These are phyloP conservation scores for Talaromyces borbonicus DNA, from an alignment of 495 filamentous ascomycete genomes.

Conservation along the genomic window DNA sequence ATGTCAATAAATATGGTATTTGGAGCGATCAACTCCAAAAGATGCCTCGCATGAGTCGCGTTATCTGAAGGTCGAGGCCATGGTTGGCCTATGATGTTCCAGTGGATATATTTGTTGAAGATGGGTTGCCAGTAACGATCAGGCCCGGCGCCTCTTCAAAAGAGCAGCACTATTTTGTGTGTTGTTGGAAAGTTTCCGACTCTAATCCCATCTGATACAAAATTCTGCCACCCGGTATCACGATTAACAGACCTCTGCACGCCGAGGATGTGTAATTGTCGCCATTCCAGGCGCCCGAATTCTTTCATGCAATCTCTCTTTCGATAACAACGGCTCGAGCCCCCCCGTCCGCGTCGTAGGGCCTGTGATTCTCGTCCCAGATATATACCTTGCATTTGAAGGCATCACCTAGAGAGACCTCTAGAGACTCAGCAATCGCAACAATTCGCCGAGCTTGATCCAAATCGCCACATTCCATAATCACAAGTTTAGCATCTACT, in stretches of 20 bases:
- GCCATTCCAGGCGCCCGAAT: background rate
- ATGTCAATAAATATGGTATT: too few species aligned
- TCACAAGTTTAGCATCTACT: slow-evolving; percentile 16
- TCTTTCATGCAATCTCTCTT: background rate
- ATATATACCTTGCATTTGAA: background rate
- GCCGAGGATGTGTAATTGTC: background rate
- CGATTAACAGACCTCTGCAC: background rate
- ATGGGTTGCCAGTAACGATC: too few species aligned
- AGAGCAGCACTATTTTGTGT: too few species aligned
- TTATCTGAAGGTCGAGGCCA: too few species aligned
- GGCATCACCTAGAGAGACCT: too few species aligned
- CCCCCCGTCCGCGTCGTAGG: background rate
- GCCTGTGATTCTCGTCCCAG: background rate
- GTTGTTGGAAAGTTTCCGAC: background rate
- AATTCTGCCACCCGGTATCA: background rate
- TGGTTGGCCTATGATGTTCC: too few species aligned
- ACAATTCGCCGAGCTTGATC: slow-evolving; percentile 25
- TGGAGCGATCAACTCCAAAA: too few species aligned
- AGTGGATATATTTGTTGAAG: too few species aligned
- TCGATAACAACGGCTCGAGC: slow-evolving; percentile 3
- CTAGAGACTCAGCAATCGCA: background rate
- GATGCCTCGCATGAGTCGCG: too few species aligned
- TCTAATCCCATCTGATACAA: background rate
- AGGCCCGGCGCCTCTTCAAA: too few species aligned
- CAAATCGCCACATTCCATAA: slow-evolving; percentile 31